Conservation (phyloP, 495 filamentous ascomycete genomes). For the Penicillium coprophilum region DNA sequence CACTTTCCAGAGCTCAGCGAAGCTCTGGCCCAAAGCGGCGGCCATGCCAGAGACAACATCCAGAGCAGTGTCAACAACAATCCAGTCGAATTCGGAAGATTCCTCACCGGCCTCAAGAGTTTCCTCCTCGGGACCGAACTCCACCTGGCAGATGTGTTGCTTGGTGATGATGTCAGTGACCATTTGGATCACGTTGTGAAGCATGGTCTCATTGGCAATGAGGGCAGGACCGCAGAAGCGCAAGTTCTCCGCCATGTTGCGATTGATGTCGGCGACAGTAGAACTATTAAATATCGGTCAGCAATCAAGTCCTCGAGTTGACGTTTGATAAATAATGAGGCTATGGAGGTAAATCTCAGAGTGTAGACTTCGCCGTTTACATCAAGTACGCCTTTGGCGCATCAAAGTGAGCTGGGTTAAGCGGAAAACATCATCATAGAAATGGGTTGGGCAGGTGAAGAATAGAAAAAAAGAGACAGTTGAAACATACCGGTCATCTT, state of each 20-base stretch:
- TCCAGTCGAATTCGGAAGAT: slow-evolving; percentile 95
- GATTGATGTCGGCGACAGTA: slow-evolving; percentile 92
- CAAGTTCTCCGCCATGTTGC: slow-evolving; percentile 87
- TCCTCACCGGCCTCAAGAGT: slow-evolving; percentile 68
- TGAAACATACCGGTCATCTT: slow-evolving; percentile 78
- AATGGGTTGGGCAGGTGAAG: slow-evolving; percentile 21
- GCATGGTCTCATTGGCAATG: slow-evolving; percentile 62
- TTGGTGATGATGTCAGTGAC: slow-evolving; percentile 75
- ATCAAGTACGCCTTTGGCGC: slow-evolving; percentile 77
- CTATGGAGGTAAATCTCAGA: slow-evolving; percentile 27
- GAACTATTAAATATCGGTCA: slow-evolving; percentile 55
- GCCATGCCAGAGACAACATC: slow-evolving; percentile 85
- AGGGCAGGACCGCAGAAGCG: slow-evolving; percentile 90
- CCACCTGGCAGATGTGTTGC: slow-evolving; percentile 88
- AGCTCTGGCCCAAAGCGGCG: slow-evolving; percentile 75
- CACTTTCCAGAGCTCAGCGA: slow-evolving; percentile 85
- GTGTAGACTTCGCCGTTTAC: slow-evolving; percentile 75
- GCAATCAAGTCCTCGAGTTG: slow-evolving; percentile 27
- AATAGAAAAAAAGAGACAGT: slow-evolving; percentile 30
- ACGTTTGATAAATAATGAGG: slow-evolving; percentile 12
- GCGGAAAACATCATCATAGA: slow-evolving; percentile 84
- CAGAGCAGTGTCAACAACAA: slow-evolving; percentile 88
- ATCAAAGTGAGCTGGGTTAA: slow-evolving; percentile 99
- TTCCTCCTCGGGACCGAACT: slow-evolving; percentile 77
- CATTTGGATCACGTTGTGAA: slow-evolving; percentile 66